Evolutionary conservation across 805 yeast species (phyloP).

Genomic region (Candida parachauliodes): DNA sequence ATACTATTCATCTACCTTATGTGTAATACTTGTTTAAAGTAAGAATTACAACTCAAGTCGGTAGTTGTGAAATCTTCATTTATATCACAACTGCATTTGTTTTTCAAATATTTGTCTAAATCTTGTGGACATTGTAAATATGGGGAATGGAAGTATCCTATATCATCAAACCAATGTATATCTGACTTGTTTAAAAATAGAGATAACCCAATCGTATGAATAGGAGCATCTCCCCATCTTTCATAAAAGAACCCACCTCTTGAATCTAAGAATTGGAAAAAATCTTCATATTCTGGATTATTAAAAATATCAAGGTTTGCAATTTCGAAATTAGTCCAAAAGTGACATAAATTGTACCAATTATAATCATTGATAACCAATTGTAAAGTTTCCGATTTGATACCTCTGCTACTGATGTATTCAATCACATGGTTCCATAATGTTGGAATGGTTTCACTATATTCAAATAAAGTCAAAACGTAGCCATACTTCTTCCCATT

Average conservation of each 20-base stretch:
- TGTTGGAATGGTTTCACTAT: constrained; percentile 54
- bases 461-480: constrained; percentile 63
- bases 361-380: constrained; percentile 5
- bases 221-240: constrained; percentile 93
- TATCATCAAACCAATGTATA: constrained; percentile 67
- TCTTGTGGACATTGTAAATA: constrained; percentile 57
- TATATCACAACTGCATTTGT: constrained; percentile 38
- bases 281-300: constrained; percentile 51
- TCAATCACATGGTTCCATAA: constrained; percentile 57
- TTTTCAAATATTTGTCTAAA: constrained; percentile 17
- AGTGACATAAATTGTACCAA: constrained; percentile 68
- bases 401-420: constrained; percentile 29
- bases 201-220: constrained; percentile 76
- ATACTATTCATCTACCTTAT: no score
- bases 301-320: constrained; percentile 72
- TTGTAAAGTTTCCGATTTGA: background rate
- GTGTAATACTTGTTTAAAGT: constrained; percentile 10
- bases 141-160: constrained; percentile 74
- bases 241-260: constrained; percentile 81
- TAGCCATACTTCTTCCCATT: constrained; percentile 63
- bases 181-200: constrained; percentile 54
- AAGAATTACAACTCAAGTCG: constrained; percentile 20
- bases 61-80: constrained; percentile 28
- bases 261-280: constrained; percentile 59
- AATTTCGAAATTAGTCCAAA: constrained; percentile 78